Evolutionary conservation across 2,329 filamentous ascomycete genomes (phyloP), one percentile per base, ranked within the genome.

Genomic region (Cladobotryum mycophilum): DNA sequence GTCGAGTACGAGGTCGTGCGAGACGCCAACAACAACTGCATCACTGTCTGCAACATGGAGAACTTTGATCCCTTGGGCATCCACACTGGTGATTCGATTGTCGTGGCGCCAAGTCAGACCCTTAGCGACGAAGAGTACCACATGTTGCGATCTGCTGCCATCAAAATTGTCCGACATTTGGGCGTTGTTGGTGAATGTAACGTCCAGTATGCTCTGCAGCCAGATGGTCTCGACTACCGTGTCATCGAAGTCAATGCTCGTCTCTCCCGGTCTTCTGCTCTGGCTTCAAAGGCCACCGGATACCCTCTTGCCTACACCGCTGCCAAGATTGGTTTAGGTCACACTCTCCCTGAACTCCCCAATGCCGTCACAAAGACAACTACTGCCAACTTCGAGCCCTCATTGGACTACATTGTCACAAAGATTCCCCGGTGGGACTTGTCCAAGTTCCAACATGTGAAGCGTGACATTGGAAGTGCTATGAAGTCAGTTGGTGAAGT

Each of bases 401-500:
- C 89, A 55, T 76, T 99, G 57, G 93, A 99, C 66, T 99, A 99
- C 70, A 89, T 99, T 58, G 93, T 99, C 58, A 96, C 90, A 61
- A 99, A 99, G 79, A 97, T 99, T 61, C 93, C 93, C 61, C 85
- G 93, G 65, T 99, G 93, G 93, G 93, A 99, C 78, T 72, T 99
- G 66, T 84, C 88, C 77, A 99, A 99, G 76, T 99, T 99, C 79
- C 92, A 97, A 74, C 92, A 97, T 64, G 93, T 99, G 58, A 95
- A 96, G 78, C 87, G 93, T 55, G 88, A 95, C 65, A 97, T 99
- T 66, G 93, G 93, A 60, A 95, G 89, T 66, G 87, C 92, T 55
- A 99, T 99, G 93, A 99, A 97, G 77, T 96, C 91, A 20, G 91
- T 99, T 52, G 93, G 93, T 67, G 93, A 99, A 73, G 93, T 99